Conservation (phyloP, 495 filamentous ascomycete genomes). For the Choiromyces venosus region DNA sequence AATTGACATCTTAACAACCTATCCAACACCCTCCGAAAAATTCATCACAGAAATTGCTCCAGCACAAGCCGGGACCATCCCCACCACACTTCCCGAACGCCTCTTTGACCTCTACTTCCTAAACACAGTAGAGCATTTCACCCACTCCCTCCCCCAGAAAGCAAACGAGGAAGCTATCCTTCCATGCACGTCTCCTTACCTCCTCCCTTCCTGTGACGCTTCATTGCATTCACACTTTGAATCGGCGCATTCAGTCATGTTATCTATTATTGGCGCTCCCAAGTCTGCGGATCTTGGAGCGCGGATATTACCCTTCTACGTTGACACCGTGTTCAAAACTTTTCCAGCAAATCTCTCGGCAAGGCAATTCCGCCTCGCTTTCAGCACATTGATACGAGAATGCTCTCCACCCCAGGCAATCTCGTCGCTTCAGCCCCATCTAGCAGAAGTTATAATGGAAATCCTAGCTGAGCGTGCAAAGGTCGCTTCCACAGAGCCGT, state of each 20-base stretch:
- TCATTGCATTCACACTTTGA: constrained; percentile 64
- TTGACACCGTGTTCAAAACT: constrained; percentile 72
- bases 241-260: constrained; percentile 79
- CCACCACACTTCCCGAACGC: constrained; percentile 67
- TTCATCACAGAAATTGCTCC: constrained; percentile 65
- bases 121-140: constrained; percentile 82
- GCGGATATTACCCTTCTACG: constrained; percentile 75
- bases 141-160: constrained; percentile 58
- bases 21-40: constrained; percentile 60
- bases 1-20: constrained; percentile 78
- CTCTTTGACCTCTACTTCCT: constrained; percentile 87
- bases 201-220: constrained; percentile 59
- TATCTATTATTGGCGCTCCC: constrained; percentile 75
- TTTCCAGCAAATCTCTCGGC: constrained; percentile 80
- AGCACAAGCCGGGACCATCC: constrained; percentile 57
- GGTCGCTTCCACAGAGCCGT: constrained; percentile 49
- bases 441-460: constrained; percentile 75
- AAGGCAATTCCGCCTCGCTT: constrained; percentile 87
- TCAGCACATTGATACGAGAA: constrained; percentile 81
- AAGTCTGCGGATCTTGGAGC: constrained; percentile 65
- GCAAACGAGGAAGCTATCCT: constrained; percentile 69
- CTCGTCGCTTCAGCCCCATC: constrained; percentile 62
- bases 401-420: constrained; percentile 75
- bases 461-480: constrained; percentile 65
- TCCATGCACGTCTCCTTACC: constrained; percentile 68